Conservation (phyloP, 148 eudicot genomes). For the Chenopodium album region DNA sequence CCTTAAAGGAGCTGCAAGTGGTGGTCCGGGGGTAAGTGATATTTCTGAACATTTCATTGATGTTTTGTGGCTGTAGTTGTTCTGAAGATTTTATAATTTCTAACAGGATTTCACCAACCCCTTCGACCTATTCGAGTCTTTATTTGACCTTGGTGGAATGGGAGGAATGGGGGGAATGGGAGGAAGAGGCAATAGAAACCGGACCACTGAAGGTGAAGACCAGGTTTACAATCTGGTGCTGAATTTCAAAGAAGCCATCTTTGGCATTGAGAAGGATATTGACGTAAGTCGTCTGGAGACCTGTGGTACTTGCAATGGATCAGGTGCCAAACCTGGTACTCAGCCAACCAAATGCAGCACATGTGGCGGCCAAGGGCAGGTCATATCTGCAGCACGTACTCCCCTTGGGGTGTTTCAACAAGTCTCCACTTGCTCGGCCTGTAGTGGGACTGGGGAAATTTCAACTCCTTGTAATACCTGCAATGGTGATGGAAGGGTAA, state of each 20-base stretch:
- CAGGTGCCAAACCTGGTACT: conserved; percentile 93
- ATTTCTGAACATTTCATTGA: neutral
- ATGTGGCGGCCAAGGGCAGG: conserved; percentile 96
- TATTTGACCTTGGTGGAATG: conserved; percentile 55
- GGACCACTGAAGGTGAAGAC: conserved; percentile 86
- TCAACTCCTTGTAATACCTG: conserved; percentile 84
- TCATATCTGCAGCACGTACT: conserved; percentile 77
- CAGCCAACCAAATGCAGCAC: conserved; percentile 58
- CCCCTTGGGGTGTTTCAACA: conserved; percentile 95
- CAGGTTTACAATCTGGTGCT: conserved; percentile 72
- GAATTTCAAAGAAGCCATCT: conserved; percentile 89
- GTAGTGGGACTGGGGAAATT: conserved; percentile 74
- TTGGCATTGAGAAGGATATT: conserved; percentile 86
- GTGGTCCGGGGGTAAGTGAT: conserved; percentile 83
- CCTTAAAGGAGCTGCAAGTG: conserved; percentile 61
- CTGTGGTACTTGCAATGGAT: conserved; percentile 86
- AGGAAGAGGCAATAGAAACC: conserved; percentile 70
- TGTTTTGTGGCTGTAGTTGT: neutral
- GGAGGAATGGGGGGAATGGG: conserved; percentile 84
- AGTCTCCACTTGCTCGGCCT: conserved; percentile 79
- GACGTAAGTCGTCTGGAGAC: conserved; percentile 72
- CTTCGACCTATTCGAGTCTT: conserved; percentile 86
- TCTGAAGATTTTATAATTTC: neutral
- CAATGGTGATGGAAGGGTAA: conserved; percentile 77
- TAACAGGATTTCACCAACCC: conserved; percentile 94